phyloP scores from a whole-genome alignment of 108 stramenopile genomes.

The Schizochytrium sp. region DNA sequence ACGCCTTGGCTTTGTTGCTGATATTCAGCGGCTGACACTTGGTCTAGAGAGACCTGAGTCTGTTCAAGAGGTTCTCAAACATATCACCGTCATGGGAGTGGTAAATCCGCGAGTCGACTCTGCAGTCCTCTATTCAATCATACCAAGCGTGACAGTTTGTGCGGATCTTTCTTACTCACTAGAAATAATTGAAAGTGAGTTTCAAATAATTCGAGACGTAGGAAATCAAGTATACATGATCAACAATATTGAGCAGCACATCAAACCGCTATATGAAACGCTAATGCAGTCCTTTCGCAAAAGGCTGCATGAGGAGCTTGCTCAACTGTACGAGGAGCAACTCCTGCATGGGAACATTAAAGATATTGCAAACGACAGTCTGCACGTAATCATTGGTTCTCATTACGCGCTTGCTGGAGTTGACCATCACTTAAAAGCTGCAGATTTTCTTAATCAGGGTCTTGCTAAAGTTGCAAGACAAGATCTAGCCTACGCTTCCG shows the following conservation, averaged over 20 bases:
- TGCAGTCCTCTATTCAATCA: conserved; percentile 8
- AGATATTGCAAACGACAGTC: not conserved
- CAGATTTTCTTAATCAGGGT: conserved; percentile 1
- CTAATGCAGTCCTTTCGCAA: conserved; percentile 22
- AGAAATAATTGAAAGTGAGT: not conserved
- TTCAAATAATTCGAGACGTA: not conserved
- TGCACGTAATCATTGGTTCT: conserved; percentile 3
- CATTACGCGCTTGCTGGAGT: conserved; percentile 52
- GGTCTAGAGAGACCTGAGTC: conserved; percentile 25
- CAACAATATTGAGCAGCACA: not conserved
- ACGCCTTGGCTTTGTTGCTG: conserved; percentile 7
- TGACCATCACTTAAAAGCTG: conserved; percentile 56
- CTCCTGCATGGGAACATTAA: not conserved
- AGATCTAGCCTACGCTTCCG: not conserved
- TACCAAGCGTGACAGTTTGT: not conserved
- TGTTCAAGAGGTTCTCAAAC: conserved; percentile 41
- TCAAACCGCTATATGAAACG: conserved; percentile 33
- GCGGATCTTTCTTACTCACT: not conserved
- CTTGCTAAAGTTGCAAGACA: not conserved
- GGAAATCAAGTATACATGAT: not conserved
- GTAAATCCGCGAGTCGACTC: conserved; percentile 6
- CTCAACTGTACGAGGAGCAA: conserved; percentile 13
- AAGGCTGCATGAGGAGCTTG: conserved; percentile 4
- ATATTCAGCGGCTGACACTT: conserved; percentile 11
- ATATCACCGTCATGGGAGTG: conserved; percentile 10